These are phyloP conservation scores for Microdochium nivale DNA, from an alignment of 2,329 filamentous ascomycete species.

Conservation along the genomic window DNA sequence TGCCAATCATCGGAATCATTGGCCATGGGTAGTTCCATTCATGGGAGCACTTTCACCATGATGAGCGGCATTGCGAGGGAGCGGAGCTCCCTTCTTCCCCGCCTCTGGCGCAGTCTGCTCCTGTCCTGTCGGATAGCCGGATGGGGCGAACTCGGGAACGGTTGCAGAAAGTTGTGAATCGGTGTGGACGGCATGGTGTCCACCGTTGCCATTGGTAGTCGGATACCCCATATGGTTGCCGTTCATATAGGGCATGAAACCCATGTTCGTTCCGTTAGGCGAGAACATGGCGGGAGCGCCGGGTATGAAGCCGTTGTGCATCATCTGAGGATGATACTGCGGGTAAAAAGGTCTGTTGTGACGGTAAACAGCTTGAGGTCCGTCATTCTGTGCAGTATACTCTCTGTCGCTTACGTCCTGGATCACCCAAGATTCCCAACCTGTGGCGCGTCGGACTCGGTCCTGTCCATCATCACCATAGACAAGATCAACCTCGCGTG, in stretches of 20 bases:
- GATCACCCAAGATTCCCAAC: conserved; percentile 76
- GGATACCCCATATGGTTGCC: conserved; percentile 14
- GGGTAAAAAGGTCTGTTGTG: conserved; percentile 16
- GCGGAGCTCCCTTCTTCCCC: not conserved
- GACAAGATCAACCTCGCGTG: conserved; percentile 64
- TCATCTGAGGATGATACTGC: conserved; percentile 10
- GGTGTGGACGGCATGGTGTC: conserved; percentile 13
- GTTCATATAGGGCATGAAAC: conserved; percentile 21
- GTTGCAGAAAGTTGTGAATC: conserved; percentile 52
- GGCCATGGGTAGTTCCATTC: not conserved
- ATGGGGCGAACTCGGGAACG: conserved; percentile 53
- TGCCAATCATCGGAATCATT: no score
- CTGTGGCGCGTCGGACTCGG: conserved; percentile 63
- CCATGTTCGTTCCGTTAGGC: conserved; percentile 17
- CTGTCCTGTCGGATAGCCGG: not conserved
- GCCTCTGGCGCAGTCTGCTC: not conserved
- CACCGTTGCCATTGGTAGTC: conserved; percentile 16
- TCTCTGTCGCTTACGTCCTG: not conserved
- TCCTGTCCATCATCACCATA: conserved; percentile 70
- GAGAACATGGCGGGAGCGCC: conserved; percentile 18
- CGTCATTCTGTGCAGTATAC: conserved; percentile 60
- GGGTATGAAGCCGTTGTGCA: conserved; percentile 14
- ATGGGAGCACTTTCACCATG: not conserved
- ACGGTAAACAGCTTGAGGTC: conserved; percentile 35
- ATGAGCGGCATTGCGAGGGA: not conserved